A percentile compares a stretch with the other conserved stretches of the same genome.
phyloP scores from a whole-genome alignment of 352 stramenopile species.

The Pythium pyrilobum region DNA sequence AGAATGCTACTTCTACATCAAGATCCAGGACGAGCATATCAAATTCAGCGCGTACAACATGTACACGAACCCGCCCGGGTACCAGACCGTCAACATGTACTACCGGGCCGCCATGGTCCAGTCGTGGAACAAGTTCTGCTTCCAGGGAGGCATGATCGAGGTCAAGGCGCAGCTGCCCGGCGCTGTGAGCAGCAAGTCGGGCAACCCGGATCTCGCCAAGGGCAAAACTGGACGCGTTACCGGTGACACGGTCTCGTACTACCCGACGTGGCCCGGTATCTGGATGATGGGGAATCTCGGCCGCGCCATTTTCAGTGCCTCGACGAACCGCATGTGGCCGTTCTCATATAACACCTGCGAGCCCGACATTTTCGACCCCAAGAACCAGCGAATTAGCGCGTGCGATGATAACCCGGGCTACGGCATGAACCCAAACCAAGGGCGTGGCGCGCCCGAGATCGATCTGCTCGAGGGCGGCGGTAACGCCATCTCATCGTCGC shows the following conservation, averaged over 20 bases:
- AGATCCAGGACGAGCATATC: constrained; percentile 33
- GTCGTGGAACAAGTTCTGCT: constrained; percentile 94
- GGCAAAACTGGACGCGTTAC: not conserved
- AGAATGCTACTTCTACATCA: constrained; percentile 48
- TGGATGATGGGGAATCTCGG: constrained; percentile 15
- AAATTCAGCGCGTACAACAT: constrained; percentile 44
- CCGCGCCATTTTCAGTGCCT: constrained; percentile 10
- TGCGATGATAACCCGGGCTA: constrained; percentile 87
- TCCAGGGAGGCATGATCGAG: constrained; percentile 90
- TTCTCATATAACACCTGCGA: constrained; percentile 88
- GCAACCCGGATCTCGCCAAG: not conserved
- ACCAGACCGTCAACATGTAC: constrained; percentile 32
- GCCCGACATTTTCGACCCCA: constrained; percentile 47
- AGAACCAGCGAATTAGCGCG: constrained; percentile 80
- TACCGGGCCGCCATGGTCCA: constrained; percentile 82
- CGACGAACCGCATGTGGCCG: constrained; percentile 72
- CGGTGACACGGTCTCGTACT: not conserved
- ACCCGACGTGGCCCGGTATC: constrained; percentile 11
- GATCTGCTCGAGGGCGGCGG: constrained; percentile 90
- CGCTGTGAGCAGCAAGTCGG: constrained; percentile 37
- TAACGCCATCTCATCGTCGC: constrained; percentile 76
- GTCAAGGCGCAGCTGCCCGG: constrained; percentile 84
- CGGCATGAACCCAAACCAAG: constrained; percentile 54
- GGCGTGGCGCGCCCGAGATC: constrained; percentile 87
- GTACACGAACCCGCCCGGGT: constrained; percentile 40